Conservation (phyloP, 345 rosid genomes). For the Eucalyptus cladocalyx region DNA sequence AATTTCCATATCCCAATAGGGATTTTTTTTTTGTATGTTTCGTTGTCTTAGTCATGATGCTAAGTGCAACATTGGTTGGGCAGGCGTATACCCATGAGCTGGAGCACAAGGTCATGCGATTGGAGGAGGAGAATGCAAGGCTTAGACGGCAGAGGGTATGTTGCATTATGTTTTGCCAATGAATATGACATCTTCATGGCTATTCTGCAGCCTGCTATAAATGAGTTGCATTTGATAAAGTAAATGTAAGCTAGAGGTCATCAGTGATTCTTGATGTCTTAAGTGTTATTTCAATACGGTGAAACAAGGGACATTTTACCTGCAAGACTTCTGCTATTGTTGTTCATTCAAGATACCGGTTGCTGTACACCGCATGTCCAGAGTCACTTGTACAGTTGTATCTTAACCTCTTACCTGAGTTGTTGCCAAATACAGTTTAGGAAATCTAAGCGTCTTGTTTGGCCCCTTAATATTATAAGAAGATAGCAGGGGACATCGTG, state of each 20-base stretch:
- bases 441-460: background rate
- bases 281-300: background rate
- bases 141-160: background rate
- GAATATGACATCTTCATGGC: background rate
- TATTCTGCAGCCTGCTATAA: background rate
- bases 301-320: background rate
- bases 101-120: background rate
- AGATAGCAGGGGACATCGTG: background rate
- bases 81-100: background rate
- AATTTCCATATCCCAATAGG: background rate
- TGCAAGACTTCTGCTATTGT: background rate
- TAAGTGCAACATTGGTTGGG: background rate
- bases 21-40: background rate
- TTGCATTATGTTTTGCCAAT: background rate
- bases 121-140: background rate
- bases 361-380: background rate
- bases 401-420: background rate
- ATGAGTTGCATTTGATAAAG: background rate
- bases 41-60: background rate
- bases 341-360: background rate
- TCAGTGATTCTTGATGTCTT: background rate
- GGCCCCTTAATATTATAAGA: background rate
- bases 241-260: background rate
- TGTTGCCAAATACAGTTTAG: background rate
- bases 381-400: background rate